Evolutionary conservation across 2,329 filamentous ascomycete species (phyloP).

Genomic region (Raffaelea deltoideospora): DNA sequence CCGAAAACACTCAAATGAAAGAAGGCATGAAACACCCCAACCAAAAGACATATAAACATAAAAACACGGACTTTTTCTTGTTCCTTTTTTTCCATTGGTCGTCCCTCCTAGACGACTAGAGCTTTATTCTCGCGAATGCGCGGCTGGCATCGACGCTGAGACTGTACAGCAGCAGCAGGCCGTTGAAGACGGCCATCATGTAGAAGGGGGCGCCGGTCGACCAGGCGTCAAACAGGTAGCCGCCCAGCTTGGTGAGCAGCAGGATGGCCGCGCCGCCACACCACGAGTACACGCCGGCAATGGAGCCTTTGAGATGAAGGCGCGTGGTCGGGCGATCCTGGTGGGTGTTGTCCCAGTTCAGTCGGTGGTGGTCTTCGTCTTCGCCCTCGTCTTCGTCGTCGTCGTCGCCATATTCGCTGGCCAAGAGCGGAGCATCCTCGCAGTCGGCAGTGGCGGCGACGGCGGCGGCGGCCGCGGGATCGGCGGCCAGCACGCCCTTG

Average conservation of each 20-base stretch:
- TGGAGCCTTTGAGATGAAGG: constrained; percentile 69
- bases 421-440: constrained; percentile 26
- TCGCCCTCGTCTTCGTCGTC: constrained; percentile 1
- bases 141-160: constrained; percentile 33
- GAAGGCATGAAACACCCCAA: too few relatives aligned
- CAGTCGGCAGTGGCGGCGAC: constrained; percentile 11
- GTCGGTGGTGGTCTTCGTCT: too few relatives aligned
- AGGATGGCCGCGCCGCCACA: constrained; percentile 83
- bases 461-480: constrained; percentile 1
- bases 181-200: constrained; percentile 86
- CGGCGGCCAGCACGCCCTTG: constrained; percentile 53
- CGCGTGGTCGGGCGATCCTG: constrained; percentile 23
- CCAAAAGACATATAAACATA: too few relatives aligned
- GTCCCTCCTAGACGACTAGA: too few relatives aligned
- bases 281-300: constrained; percentile 86
- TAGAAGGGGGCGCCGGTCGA: constrained; percentile 75
- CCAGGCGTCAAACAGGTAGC: constrained; percentile 65
- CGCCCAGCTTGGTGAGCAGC: constrained; percentile 80
- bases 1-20: too few relatives aligned
- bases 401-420: neutral
- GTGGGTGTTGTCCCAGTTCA: neutral
- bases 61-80: too few relatives aligned
- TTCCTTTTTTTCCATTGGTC: too few relatives aligned
- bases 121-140: constrained; percentile 9
- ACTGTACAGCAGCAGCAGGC: constrained; percentile 45